Base-by-base conservation (phyloP, 306 rosid species). In the Crotalaria pallida region DNA sequence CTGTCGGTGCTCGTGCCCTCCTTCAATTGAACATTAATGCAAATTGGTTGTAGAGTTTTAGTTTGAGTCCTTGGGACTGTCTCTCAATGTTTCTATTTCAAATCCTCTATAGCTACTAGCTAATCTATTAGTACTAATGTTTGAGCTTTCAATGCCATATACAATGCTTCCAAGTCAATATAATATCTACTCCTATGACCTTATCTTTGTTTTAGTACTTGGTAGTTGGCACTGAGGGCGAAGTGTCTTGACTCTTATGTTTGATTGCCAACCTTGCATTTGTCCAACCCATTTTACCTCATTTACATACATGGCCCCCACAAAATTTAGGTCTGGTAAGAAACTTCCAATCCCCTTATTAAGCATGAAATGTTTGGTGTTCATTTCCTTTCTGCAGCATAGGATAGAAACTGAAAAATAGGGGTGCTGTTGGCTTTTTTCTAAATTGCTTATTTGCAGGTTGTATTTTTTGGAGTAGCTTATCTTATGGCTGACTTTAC, bases 201-300 rank as follows among this genome's bases (percentile, higher is more conserved):
- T 50, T 36, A 17, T 71, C 23, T 57, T 65, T 59, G 83, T 44
- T 58, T 78, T 47, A 33, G 23, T 62, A 47, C 45, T 67, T 58
- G 31, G 27, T 62, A 51, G 44, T 67, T 58, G 31, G 66, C 63
- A 55, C 22, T 70, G 36, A 77, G 45, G 66, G 56, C 67, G 58
- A 47, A 23, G 76, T 24, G 49, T 75, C 66, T 72, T 76, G 31
- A 75, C 75, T 64, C 53, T 49, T 53, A 59, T 61, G 81, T 85
- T 87, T 81, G 90, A 85, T 82, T 89, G 78, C 84, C 92, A 77
- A 87, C 80, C 73, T 7, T 52, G 59, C 60, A 65, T 78, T 70
- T 78, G 47, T 77, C 89, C 83, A 73, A 67, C 84, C 66, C 52
- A 27, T 23, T 62, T 29, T 73, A 56, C 50, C 69, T 47, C 67